Evolutionary conservation across 345 rosid species (phyloP).

Genomic region (Reutealis trisperma): DNA sequence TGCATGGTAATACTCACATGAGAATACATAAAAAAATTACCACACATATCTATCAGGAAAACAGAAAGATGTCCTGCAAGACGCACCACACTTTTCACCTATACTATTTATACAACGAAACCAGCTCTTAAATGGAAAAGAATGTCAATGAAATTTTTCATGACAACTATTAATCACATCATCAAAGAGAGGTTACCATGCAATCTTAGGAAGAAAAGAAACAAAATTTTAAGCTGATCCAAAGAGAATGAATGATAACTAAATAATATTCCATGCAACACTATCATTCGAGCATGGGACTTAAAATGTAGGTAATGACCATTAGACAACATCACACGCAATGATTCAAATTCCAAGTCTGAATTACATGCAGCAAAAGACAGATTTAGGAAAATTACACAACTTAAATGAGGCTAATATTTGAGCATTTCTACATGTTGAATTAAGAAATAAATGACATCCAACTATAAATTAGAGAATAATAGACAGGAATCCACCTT

Average conservation of each 20-base stretch:
- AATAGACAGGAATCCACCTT: conserved; percentile 10
- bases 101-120: too few species aligned
- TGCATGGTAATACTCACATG: too few species aligned
- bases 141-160: too few species aligned
- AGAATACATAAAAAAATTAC: too few species aligned
- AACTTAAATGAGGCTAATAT: not conserved
- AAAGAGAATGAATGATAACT: not conserved
- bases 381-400: not conserved
- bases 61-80: too few species aligned
- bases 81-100: too few species aligned
- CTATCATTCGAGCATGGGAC: not conserved
- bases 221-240: too few species aligned
- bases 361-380: not conserved
- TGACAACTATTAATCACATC: too few species aligned
- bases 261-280: not conserved
- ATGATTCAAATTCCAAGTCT: not conserved
- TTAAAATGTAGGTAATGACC: not conserved
- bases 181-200: too few species aligned
- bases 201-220: not conserved
- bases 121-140: too few species aligned
- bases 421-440: not conserved
- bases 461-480: not conserved
- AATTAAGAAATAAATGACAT: not conserved
- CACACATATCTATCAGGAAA: too few species aligned
- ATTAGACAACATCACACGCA: too few species aligned